These are phyloP conservation scores for Claviceps purpurea DNA, from an alignment of 2,329 filamentous ascomycete species.

Conservation along the genomic window DNA sequence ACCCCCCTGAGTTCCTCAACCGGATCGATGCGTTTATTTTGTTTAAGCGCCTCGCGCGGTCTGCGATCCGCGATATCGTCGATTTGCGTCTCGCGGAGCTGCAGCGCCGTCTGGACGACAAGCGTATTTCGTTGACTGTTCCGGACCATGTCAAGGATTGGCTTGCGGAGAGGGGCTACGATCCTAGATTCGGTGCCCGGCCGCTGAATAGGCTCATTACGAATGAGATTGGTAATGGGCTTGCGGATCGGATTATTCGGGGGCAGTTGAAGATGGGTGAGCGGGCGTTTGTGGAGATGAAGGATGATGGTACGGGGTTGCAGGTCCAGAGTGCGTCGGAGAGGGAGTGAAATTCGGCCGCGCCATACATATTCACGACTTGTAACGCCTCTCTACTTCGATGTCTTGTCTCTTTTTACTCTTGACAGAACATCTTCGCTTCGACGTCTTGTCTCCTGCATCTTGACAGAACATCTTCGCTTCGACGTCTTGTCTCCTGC, in stretches of 20 bases:
- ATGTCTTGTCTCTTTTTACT: no score
- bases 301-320: slow-evolving; percentile 45
- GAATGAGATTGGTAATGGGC: slow-evolving; percentile 74
- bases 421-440: no score
- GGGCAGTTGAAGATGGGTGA: slow-evolving; percentile 69
- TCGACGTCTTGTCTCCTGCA: no score
- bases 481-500: no score
- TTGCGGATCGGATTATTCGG: slow-evolving; percentile 85
- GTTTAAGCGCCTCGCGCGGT: slow-evolving; percentile 72
- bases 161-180: slow-evolving; percentile 82
- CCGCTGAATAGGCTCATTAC: slow-evolving; percentile 84
- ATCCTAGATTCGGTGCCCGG: slow-evolving; percentile 79
- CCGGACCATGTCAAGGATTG: slow-evolving; percentile 62
- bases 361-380: no score
- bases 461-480: no score
- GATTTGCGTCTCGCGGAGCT: slow-evolving; percentile 82
- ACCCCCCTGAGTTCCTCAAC: slow-evolving; percentile 93
- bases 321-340: slow-evolving; percentile 26
- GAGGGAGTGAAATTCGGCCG: no score
- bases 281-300: slow-evolving; percentile 55
- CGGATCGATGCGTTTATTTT: slow-evolving; percentile 94
- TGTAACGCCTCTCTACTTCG: no score
- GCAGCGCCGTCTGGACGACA: slow-evolving; percentile 69
- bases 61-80: slow-evolving; percentile 79
- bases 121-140: slow-evolving; percentile 65